phyloP scores from a whole-genome alignment of 1,139 yeast species.

The Yamadazyma kanchanaburiensis region DNA sequence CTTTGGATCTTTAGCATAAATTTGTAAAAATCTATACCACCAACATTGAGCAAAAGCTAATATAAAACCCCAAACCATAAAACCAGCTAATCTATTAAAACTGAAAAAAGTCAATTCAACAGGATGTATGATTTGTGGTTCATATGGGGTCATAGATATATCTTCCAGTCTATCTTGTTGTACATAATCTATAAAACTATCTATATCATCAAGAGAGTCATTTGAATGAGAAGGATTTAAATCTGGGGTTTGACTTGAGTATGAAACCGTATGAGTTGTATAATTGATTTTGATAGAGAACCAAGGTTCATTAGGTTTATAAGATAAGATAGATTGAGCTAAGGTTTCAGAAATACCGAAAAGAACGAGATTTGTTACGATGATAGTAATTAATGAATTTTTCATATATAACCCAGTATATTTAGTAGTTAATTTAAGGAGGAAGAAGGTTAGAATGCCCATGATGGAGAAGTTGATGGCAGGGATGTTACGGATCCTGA shows the following conservation, averaged over 20 bases:
- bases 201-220: slow-evolving; percentile 1
- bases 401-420: slow-evolving; percentile 64
- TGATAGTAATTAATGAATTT: slow-evolving; percentile 71
- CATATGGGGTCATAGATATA: slow-evolving; percentile 4
- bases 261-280: slow-evolving; percentile 4
- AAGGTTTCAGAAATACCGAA: slow-evolving; percentile 87
- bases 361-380: slow-evolving; percentile 76
- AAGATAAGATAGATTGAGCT: slow-evolving; percentile 68
- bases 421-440: slow-evolving; percentile 51
- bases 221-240: slow-evolving; percentile 3
- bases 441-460: slow-evolving; percentile 42
- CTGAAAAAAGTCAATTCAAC: slow-evolving; percentile 43
- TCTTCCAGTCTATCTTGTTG: slow-evolving; percentile 19
- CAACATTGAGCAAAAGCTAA: slow-evolving; percentile 82
- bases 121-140: slow-evolving; percentile 1
- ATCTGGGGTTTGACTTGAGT: slow-evolving; percentile 7
- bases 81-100: slow-evolving; percentile 71
- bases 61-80: slow-evolving; percentile 83
- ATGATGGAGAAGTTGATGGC: slow-evolving; percentile 53
- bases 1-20: slow-evolving; percentile 78
- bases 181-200: slow-evolving; percentile 6
- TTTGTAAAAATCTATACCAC: slow-evolving; percentile 85
- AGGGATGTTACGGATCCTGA: slow-evolving; percentile 44
- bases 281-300: slow-evolving; percentile 20
- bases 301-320: slow-evolving; percentile 20